Base-by-base conservation (phyloP, 495 filamentous ascomycete species). In the Penicillium parvum region DNA sequence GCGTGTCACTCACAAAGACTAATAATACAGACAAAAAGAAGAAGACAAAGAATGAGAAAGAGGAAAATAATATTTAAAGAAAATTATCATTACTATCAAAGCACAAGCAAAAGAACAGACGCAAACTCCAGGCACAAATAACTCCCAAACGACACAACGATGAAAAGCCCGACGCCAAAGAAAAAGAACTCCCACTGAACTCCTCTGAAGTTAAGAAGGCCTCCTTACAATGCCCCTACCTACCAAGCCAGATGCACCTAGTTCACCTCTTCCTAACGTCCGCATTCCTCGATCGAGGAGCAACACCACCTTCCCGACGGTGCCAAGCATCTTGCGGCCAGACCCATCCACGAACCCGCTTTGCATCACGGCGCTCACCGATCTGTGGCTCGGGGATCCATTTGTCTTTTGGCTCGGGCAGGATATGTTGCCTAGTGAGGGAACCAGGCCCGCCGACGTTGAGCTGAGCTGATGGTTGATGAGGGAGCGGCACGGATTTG, bases 381-480 rank as follows among this genome's bases (percentile, higher is more conserved):
- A 85, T 71, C 53, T 89, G 84, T 26, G 85, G 83, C 69, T 83
- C 82, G 7, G 88, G 88, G 59, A 96, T 92, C 90, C 90, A 95
- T 49, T 74, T 69, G 61, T 96, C 90, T 45, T 85, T 79, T 1
- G 75, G 65, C 10, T 69, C 73, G 0, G 77, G 60, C 37, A 85
- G 69, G 35, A 79, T 75, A 55, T 85, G 84, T 61, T 85, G 77
- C 23, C 89, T 63, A 2, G 84, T 89, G 12, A 87, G 72, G 40
- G 85, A 83, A 7, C 82, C 84, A 1, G 90, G 88, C 5, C 84
- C 85, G 5, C 89, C 89, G 47, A 94, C 84, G 52, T 92, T 86
- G 50, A 84, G 68, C 57, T 77, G 79, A 69, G 85, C 90, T 22
- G 77, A 68, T 8, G 75, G 73, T 48, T 90, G 83, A 0, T 78